phyloP scores from a whole-genome alignment of 2,329 filamentous ascomycete genomes.

The Mycosphaerella sp. region DNA sequence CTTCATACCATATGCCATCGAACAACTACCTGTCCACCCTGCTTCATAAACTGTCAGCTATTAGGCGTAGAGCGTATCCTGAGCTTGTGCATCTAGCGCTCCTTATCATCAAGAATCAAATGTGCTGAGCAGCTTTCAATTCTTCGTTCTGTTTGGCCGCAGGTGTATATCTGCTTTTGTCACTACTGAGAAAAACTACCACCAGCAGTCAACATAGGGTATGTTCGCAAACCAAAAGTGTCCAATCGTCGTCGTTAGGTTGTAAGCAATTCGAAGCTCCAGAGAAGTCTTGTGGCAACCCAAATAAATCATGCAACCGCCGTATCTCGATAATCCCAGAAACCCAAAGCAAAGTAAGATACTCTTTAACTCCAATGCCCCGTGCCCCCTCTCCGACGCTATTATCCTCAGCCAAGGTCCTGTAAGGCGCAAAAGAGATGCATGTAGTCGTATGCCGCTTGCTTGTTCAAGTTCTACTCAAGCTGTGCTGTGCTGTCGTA shows the following conservation, averaged over 20 bases:
- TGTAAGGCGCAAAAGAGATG: not conserved
- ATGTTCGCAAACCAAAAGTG: not conserved
- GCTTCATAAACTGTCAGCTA: not conserved
- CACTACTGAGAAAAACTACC: not conserved
- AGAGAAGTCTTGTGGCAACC: not conserved
- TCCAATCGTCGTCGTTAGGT: not conserved
- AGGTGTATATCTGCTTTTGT: not conserved
- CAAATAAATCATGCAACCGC: not conserved
- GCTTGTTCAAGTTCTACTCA: not conserved
- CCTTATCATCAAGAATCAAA: not conserved
- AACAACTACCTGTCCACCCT: too few relatives aligned
- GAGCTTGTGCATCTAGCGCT: not conserved
- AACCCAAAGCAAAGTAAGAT: not conserved
- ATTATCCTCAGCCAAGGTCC: not conserved
- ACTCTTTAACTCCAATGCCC: not conserved
- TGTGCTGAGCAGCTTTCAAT: not conserved
- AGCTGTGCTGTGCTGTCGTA: slow-evolving; percentile 9
- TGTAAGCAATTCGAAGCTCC: not conserved
- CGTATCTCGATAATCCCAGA: not conserved
- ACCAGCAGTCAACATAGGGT: not conserved
- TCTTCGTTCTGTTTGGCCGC: not conserved
- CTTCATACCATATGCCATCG: too few relatives aligned
- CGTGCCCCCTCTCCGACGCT: not conserved
- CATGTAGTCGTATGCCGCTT: not conserved
- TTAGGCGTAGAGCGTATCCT: not conserved